Evolutionary conservation across 169 alveolate genomes (phyloP).

Genomic region (Theileria annulata): DNA sequence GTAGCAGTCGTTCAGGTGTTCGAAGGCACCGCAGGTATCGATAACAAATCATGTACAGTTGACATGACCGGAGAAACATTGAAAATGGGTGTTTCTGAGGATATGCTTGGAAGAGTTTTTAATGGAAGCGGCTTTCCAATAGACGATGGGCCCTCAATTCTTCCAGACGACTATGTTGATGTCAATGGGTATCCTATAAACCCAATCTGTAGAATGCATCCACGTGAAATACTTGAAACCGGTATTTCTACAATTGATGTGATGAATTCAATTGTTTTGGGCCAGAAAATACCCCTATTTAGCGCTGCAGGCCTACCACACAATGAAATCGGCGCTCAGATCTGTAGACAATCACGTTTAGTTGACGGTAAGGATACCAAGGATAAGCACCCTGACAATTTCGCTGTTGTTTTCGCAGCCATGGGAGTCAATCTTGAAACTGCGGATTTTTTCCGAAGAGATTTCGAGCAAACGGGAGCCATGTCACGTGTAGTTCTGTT

Average conservation of each 20-base stretch:
- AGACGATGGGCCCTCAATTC: slow-evolving; percentile 97
- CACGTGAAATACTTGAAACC: slow-evolving; percentile 99
- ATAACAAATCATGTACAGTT: slow-evolving; percentile 92
- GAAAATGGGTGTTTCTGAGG: slow-evolving; percentile 98
- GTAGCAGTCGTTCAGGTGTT: slow-evolving; percentile 98
- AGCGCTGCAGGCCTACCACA: slow-evolving; percentile 99
- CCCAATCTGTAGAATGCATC: slow-evolving; percentile 97
- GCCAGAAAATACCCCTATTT: slow-evolving; percentile 99
- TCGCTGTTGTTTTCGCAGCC: slow-evolving; percentile 99
- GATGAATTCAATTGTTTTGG: slow-evolving; percentile 99
- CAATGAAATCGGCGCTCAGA: slow-evolving; percentile 99
- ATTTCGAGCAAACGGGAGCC: slow-evolving; percentile 99
- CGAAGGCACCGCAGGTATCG: slow-evolving; percentile 99
- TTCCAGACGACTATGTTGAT: slow-evolving; percentile 96
- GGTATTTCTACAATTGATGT: slow-evolving; percentile 99
- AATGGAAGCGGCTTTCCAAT: slow-evolving; percentile 99
- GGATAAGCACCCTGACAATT: slow-evolving; percentile 98
- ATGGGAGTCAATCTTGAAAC: slow-evolving; percentile 99
- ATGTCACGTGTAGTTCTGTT: slow-evolving; percentile 98
- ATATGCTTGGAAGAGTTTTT: slow-evolving; percentile 99
- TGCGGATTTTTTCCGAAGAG: slow-evolving; percentile 98
- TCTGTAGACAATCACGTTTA: slow-evolving; percentile 98
- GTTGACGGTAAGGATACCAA: slow-evolving; percentile 97
- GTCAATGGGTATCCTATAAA: slow-evolving; percentile 97
- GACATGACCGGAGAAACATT: slow-evolving; percentile 99